Evolutionary conservation across 2,329 filamentous ascomycete species (phyloP).

Genomic region (Aspergillus pseudonomiae): DNA sequence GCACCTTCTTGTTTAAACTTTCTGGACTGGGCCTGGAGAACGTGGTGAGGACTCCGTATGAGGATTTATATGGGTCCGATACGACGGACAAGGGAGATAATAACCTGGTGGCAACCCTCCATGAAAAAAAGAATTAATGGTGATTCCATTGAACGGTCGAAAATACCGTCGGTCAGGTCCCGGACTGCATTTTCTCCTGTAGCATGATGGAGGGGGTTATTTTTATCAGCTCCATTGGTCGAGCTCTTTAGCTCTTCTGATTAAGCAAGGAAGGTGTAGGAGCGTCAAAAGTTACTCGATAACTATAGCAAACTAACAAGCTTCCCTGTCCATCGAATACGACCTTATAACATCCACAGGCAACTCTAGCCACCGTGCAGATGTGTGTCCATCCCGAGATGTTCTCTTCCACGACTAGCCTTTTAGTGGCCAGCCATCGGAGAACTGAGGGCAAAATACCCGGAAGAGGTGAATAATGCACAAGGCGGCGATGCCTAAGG

Average conservation of each 20-base stretch:
- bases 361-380: not conserved
- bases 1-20: not conserved
- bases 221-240: not conserved
- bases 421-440: constrained; percentile 6
- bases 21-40: not conserved
- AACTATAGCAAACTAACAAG: not conserved
- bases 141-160: not conserved
- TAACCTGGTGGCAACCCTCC: constrained; percentile 5
- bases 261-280: not conserved
- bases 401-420: not conserved
- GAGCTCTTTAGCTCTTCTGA: not conserved
- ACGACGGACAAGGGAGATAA: constrained; percentile 5
- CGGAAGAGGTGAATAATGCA: constrained; percentile 13
- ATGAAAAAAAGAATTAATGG: not conserved
- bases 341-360: not conserved
- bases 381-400: not conserved
- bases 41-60: not conserved
- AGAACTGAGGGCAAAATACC: constrained; percentile 2
- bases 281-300: constrained; percentile 3
- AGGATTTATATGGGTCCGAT: not conserved
- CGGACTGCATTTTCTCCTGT: not conserved
- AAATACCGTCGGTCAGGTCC: not conserved
- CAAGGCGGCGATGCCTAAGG: constrained; percentile 8
- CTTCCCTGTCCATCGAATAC: not conserved
- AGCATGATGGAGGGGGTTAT: not conserved